Base-by-base conservation (phyloP, 352 stramenopile genomes). In the Globisporangium heterothallicum region DNA sequence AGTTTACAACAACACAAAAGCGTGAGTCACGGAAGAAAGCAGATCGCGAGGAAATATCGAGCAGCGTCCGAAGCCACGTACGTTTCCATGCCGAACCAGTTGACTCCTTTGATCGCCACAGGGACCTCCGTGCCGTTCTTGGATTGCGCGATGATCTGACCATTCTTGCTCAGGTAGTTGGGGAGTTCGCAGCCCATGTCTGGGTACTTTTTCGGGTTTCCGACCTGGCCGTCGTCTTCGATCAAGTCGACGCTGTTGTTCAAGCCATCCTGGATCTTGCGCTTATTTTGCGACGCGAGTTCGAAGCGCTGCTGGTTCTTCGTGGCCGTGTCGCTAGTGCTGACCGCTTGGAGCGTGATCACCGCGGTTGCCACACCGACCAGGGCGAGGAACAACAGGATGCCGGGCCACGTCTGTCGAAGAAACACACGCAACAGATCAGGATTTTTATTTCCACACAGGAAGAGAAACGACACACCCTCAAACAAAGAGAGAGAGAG, bases 11-110 rank as follows among this genome's bases (percentile, higher is more conserved):
- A 19, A 56, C 0, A 3, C 34, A 27, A 30, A 36, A 34, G 29
- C 21, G 16, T 18, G 14, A 10, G 13, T 38, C 30, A 42, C 29
- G 22, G 42, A 16, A n/a, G 41, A 21, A 52, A 35, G 40, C 36
- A 43, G 3, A 3, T 9, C 41, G 26, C 35, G 4, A 29, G 1
- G 42, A 22, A 44, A 9, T 30, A n/a, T 34, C 8, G 6, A 25
- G 22, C 22, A 47, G 32, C n/a, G 14, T 47, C 14, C 4, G 22
- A 43, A 42, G 10, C 1, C 6, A 44, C 61, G 32, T 59, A 66
- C 8, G 78, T 87, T 49, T 88, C 78, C 78, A 88, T 88, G 18
- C 78, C 78, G 56, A 87, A 88, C 78, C 78, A 88, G 52, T 87
- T 88, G 42, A 84, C 50, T 14, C 78, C 78, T 30, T 88, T 88